These are phyloP conservation scores for Cyclanthera cordifolia DNA, from an alignment of 306 rosid species.

Conservation along the genomic window DNA sequence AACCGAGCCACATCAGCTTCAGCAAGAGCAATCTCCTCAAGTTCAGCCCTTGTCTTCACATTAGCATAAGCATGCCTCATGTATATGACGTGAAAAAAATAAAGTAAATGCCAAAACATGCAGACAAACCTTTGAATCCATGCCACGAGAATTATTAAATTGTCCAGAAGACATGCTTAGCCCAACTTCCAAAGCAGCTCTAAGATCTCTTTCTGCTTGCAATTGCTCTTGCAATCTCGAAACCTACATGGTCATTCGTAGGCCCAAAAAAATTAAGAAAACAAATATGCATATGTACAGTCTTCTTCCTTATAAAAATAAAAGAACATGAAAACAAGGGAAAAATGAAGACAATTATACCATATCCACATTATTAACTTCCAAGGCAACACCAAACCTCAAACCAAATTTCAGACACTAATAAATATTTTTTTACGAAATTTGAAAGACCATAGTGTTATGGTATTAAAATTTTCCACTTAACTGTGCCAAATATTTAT, in stretches of 20 bases:
- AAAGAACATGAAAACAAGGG: not conserved
- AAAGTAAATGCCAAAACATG: constrained; percentile 8
- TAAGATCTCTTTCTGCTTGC: constrained; percentile 99
- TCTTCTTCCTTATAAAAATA: not conserved
- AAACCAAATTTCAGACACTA: constrained; percentile 1
- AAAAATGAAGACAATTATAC: not conserved
- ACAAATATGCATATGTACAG: not conserved
- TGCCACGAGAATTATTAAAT: constrained; percentile 65
- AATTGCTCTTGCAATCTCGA: constrained; percentile 99
- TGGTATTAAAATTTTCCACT: not conserved
- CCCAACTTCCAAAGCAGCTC: constrained; percentile 98
- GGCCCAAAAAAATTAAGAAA: constrained; percentile 12
- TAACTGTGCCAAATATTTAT: not conserved
- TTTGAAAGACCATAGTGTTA: not conserved
- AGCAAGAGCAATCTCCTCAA: constrained; percentile 98
- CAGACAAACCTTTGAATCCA: constrained; percentile 82
- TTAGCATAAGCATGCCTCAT: constrained; percentile 16
- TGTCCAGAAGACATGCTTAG: constrained; percentile 96
- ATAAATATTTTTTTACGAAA: not conserved
- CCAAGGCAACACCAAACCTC: not conserved
- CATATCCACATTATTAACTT: not conserved
- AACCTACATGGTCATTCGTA: constrained; percentile 42
- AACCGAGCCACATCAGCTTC: constrained; percentile 97
- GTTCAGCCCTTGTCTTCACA: constrained; percentile 89
- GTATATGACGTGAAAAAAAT: constrained; percentile 12